These are phyloP conservation scores for Pythium brachiatum DNA, from an alignment of 352 stramenopile genomes.

Conservation along the genomic window DNA sequence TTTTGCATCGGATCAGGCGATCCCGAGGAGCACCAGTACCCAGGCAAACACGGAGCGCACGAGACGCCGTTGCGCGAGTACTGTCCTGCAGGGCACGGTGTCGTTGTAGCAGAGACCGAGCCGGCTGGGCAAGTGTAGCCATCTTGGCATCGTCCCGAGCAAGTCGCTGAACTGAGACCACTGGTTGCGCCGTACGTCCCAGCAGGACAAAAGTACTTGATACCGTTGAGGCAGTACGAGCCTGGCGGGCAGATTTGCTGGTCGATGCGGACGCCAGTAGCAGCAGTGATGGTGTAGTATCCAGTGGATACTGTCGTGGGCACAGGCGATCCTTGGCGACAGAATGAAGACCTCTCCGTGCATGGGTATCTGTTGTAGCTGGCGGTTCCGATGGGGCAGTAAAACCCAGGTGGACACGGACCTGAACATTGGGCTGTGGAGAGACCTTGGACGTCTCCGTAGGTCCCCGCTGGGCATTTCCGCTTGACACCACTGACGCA, in stretches of 20 bases:
- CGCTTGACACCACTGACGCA: constrained; percentile 53
- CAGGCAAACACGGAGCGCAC: constrained; percentile 49
- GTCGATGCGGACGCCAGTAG: constrained; percentile 35
- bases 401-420: constrained; percentile 62
- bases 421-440: constrained; percentile 44
- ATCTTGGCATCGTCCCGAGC: constrained; percentile 53
- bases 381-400: constrained; percentile 49
- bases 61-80: constrained; percentile 57
- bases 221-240: constrained; percentile 55
- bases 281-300: constrained; percentile 43
- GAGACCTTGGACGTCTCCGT: constrained; percentile 36
- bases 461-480: constrained; percentile 47
- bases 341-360: constrained; percentile 37
- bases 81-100: constrained; percentile 48
- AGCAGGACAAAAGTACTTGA: constrained; percentile 47
- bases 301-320: constrained; percentile 38
- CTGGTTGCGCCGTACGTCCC: constrained; percentile 48
- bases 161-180: constrained; percentile 38
- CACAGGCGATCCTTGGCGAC: constrained; percentile 35
- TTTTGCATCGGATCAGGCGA: constrained; percentile 51
- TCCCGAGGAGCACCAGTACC: constrained; percentile 50
- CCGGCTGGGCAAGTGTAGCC: constrained; percentile 51
- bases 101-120: constrained; percentile 40
- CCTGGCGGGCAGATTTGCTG: constrained; percentile 54
- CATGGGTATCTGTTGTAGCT: constrained; percentile 41